These are phyloP conservation scores for Phlebopus sp. DNA, from an alignment of 1,284 basidiomycete species.

Conservation along the genomic window DNA sequence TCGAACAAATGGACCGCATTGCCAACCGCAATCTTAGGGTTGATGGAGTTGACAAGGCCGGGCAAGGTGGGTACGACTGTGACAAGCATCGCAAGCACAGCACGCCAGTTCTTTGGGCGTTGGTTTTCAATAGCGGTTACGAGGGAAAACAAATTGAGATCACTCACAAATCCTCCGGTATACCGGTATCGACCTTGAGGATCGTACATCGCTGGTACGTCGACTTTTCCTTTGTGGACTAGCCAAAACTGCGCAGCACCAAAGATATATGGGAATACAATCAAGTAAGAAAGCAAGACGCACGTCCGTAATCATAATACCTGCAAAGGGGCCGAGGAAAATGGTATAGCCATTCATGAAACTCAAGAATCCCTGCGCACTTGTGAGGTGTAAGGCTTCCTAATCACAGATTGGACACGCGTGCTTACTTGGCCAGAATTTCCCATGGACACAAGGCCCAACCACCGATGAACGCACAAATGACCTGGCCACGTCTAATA, in stretches of 20 bases:
- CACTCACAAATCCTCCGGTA: conserved; percentile 57
- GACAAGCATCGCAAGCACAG: conserved; percentile 57
- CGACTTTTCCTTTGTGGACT: conserved; percentile 58
- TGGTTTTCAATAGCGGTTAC: background rate
- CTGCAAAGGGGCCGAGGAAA: conserved; percentile 70
- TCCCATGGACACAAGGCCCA: conserved; percentile 57
- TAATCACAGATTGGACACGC: background rate
- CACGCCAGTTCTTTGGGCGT: conserved; percentile 66
- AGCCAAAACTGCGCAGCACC: conserved; percentile 54
- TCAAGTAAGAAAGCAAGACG: conserved; percentile 21
- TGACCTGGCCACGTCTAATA: conserved; percentile 59
- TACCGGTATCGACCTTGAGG: conserved; percentile 66
- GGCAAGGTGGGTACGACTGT: conserved; percentile 67
- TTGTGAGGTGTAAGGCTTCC: conserved; percentile 20
- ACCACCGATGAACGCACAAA: conserved; percentile 57
- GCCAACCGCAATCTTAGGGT: conserved; percentile 53
- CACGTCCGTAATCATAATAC: conserved; percentile 71
- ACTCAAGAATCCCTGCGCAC: conserved; percentile 46
- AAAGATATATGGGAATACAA: conserved; percentile 5
- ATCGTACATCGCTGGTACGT: conserved; percentile 70
- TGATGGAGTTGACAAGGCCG: conserved; percentile 66
- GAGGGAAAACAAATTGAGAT: conserved; percentile 2
- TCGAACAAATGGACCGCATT: conserved; percentile 55
- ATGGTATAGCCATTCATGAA: conserved; percentile 71
- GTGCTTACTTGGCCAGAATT: conserved; percentile 43